Evolutionary conservation across 192 early-diverging fungal genomes (phyloP), one percentile per base, ranked within the genome.

Genomic region (Coemansia sp.): DNA sequence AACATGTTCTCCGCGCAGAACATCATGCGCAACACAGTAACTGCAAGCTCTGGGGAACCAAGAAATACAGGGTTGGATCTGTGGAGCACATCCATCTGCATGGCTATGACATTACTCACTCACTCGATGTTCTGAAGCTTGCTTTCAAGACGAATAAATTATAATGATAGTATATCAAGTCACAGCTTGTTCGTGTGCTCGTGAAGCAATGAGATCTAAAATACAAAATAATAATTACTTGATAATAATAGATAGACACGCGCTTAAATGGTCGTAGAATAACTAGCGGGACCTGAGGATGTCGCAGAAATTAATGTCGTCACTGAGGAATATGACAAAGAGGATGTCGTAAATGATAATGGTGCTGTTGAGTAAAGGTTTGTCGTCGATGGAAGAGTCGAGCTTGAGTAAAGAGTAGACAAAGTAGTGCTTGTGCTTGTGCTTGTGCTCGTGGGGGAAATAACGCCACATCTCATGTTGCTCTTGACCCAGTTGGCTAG

Each of bases 401-500:
- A 51, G 49, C 5, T 22, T 0, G 47, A 3, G 20, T 51, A 51
- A 20, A 20, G 47, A 5, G n/a, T 51, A 20, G 47, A 20, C 2
- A 20, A 2, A 20, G 47, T 51, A 7, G 47, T 51, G 13, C 72
- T 62, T 2, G 72, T 38, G 43, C 8, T 38, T 40, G 11, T 67
- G 34, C 34, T 36, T 8, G 34, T 36, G 11, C 72, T 67, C 4
- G 71, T 34, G 0, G 68, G 52, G 3, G 57, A 47, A 11, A 60
- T 24, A 54, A 36, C 31, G 11, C 66, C 69, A 18, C 80, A 82
- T 44, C 68, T 67, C 75, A 82, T 77, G 31, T 72, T 77, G 40
- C 51, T 71, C 43, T 82, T 82, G 20, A 74, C 72, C 80, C 80
- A 82, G 69, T 66, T 74, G 20, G 80, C 67, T 6, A 82, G 43